Base-by-base conservation (phyloP, 2,329 filamentous ascomycete genomes). In the Dissoconium aciculare region DNA sequence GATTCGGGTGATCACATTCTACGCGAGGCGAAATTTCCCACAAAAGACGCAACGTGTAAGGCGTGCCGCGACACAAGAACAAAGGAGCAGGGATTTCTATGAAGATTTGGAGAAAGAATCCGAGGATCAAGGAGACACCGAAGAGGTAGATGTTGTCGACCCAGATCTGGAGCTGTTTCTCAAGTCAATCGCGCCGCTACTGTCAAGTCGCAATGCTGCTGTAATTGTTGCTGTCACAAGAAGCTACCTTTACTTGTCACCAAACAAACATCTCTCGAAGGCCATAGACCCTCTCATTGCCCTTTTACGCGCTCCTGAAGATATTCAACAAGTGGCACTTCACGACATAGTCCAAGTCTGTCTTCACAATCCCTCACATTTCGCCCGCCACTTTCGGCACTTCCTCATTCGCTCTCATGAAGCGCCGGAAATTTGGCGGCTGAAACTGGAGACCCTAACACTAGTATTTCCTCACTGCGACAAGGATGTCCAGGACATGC, bases 331-430 rank as follows among this genome's bases (percentile, higher is more conserved):
- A 49, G 70, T 93, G 23, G 85, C 83, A 1, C 67, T 98, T 11
- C 87, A 87, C 63, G 94, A 95, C 51, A 85, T 95, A 36, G 84
- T 94, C 8, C 79, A 83, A n/a, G 80, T 98, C 26, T 89, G 82
- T 47, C 64, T 95, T 8, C 62, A 67, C 15, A 66, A 72, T 11
- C 83, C 89, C 0, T 63, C 69, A 23, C 69, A 77, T n/a, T 98
- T 98, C 52, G 79, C 87, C 33, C 79, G 74, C 49, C 87, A 93
- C 49, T 72, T 79, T 11, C 80, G 78, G 17, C 89, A 93, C 57
- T 98, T 98, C 52, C 67, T 98, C 8, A 71, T 98, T 31, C 75
- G 76, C 34, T 71, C 78, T 26, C 78, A 74, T 0, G 89, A 98
- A 50, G 64, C 78, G 2, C 71, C 78, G 10, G 71, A 81, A 12